Base-by-base conservation (phyloP, 139 green algal species). In the Nannochloris sp. region DNA sequence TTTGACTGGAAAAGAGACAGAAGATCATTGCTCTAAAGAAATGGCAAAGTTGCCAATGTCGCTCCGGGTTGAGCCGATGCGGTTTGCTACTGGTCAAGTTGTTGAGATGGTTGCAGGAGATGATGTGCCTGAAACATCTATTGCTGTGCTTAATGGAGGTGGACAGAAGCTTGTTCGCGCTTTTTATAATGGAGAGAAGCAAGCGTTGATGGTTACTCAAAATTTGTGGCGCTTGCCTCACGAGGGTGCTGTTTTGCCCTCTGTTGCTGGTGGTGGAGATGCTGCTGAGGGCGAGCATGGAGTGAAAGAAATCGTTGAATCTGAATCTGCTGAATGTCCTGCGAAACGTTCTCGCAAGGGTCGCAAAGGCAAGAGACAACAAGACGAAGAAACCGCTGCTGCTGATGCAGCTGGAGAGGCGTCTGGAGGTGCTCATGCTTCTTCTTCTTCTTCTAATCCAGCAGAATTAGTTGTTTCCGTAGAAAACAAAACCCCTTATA, bases 61-160 rank as follows among this genome's bases (percentile, higher is more conserved):
- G 0, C 47, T 91, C 30, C 27, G 51, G 1, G 34, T 91, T 14
- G 83, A 90, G 54, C 84, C 84, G 10, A 62, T 86, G 19, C 60
- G 59, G 24, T 71, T 87, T 44, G 64, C 67, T 0, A 44, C 72
- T 0, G 77, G 70, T 2, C 64, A 60, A 45, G 48, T 68, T 1
- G 9, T 86, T 30, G 25, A 61, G 19, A 31, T 85, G 45, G 25
- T 34, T 2, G 85, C 81, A 3, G 83, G 84, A 14, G 79, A 56
- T 12, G 42, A 24, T 12, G 35, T 92, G 14, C 81, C 84, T 8
- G 79, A 83, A 27, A 87, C 68, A 15, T 66, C 66, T n/a, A 70
- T 81, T 10, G 66, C 57, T 6, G 64, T 91, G 12, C 23, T 74
- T n/a, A 85, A 68, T 42, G 71, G 68, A 2, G 31, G 33, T 1